Conservation (phyloP, 345 rosid genomes). For the Syzygium oleosum region DNA sequence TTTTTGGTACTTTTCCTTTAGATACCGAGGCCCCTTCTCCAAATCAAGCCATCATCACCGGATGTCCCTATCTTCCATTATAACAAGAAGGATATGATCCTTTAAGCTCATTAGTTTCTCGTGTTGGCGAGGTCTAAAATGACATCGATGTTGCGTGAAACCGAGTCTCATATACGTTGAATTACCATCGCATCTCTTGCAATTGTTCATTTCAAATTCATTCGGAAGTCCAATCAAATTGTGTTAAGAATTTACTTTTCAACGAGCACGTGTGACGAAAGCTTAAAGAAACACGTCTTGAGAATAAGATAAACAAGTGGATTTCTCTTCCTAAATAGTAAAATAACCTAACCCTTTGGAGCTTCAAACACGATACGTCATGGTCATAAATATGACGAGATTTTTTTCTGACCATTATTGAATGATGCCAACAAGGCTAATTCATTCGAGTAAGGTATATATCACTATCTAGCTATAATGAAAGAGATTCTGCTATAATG, state of each 20-base stretch:
- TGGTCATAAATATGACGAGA: neutral
- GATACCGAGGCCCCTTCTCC: too few relatives aligned
- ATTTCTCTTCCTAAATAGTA: neutral
- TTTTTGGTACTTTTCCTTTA: neutral
- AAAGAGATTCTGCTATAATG: neutral
- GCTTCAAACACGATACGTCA: neutral
- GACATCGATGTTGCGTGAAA: neutral
- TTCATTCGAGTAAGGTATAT: neutral
- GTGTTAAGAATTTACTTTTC: neutral
- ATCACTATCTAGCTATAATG: neutral
- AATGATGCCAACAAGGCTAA: neutral
- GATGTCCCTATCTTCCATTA: neutral
- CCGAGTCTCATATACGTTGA: neutral
- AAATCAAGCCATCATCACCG: too few relatives aligned
- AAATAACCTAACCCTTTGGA: neutral
- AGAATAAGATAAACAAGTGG: neutral
- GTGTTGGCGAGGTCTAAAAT: neutral
- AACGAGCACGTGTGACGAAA: neutral
- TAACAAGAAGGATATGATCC: neutral
- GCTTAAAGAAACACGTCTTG: neutral
- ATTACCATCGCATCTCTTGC: neutral
- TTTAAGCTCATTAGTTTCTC: neutral
- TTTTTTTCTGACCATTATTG: neutral
- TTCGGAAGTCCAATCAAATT: neutral
- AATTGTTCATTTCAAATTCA: neutral